phyloP scores from a whole-genome alignment of 495 filamentous ascomycete species.

The Trypethelium eluteriae region DNA sequence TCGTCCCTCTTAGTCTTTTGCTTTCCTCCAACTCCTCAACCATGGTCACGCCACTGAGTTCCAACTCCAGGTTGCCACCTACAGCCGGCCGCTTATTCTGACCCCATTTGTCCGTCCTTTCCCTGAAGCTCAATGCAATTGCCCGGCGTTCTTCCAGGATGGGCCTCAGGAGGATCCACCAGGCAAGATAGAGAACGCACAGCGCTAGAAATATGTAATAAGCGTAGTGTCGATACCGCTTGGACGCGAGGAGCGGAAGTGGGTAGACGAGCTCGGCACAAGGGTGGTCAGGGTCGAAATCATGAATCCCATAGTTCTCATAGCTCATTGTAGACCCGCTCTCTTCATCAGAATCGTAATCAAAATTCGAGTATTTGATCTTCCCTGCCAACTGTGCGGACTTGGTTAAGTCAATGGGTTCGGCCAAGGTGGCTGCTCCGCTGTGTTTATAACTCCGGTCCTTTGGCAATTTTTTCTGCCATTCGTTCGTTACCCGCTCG shows the following conservation, averaged over 20 bases:
- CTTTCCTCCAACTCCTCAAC: slow-evolving; percentile 39
- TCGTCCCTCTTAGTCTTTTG: slow-evolving; percentile 31
- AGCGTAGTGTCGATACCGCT: neutral
- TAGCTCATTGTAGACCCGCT: slow-evolving; percentile 3
- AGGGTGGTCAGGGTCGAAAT: slow-evolving; percentile 3
- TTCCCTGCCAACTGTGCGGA: neutral
- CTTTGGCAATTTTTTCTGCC: slow-evolving; percentile 8
- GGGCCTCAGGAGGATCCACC: slow-evolving; percentile 5
- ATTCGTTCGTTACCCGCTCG: slow-evolving; percentile 8
- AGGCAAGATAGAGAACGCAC: neutral
- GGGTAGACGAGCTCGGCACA: slow-evolving; percentile 5
- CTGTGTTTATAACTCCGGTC: neutral
- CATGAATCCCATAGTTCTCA: slow-evolving; percentile 3
- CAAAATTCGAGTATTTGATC: neutral
- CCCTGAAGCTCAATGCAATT: slow-evolving; percentile 2
- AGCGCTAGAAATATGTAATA: neutral
- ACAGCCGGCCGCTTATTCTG: slow-evolving; percentile 5
- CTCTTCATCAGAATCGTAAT: neutral
- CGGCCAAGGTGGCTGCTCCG: neutral
- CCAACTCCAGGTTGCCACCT: slow-evolving; percentile 39
- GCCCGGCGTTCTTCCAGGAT: neutral
- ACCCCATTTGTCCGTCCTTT: neutral
- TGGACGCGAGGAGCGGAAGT: neutral
- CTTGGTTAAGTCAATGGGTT: neutral
- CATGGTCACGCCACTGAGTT: slow-evolving; percentile 45